Conservation (phyloP, 768 basidiomycete species). For the Tricholomella constricta region DNA sequence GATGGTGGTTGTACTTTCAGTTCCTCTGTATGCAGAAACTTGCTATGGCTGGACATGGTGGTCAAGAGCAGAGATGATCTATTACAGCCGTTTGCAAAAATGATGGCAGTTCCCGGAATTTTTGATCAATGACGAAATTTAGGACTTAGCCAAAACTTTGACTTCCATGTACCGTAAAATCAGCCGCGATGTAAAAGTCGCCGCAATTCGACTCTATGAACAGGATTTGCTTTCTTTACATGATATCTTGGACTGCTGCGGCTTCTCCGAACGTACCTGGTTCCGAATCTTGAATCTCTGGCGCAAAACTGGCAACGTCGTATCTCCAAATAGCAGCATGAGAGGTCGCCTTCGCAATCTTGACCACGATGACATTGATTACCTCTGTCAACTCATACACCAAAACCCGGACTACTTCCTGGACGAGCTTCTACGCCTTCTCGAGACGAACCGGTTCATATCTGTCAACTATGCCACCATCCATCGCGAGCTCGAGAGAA, state of each 20-base stretch:
- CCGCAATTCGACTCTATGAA: slow-evolving; percentile 24
- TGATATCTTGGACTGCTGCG: slow-evolving; percentile 23
- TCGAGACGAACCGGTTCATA: slow-evolving; percentile 32
- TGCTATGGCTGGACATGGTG: neutral
- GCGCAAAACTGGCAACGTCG: slow-evolving; percentile 28
- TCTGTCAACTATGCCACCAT: slow-evolving; percentile 35
- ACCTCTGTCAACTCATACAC: slow-evolving; percentile 19
- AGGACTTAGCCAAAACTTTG: neutral
- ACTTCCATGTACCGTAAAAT: slow-evolving; percentile 12
- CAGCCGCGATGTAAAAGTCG: slow-evolving; percentile 22
- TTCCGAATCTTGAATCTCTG: slow-evolving; percentile 25
- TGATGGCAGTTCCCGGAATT: too few relatives aligned
- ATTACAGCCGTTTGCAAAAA: too few relatives aligned
- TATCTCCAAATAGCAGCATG: slow-evolving; percentile 12
- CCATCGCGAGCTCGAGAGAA: slow-evolving; percentile 30
- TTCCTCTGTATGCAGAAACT: neutral
- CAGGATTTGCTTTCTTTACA: slow-evolving; percentile 17
- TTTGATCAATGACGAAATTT: too few relatives aligned
- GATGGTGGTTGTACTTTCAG: neutral
- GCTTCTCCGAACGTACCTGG: slow-evolving; percentile 23
- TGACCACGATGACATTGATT: slow-evolving; percentile 19
- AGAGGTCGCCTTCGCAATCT: slow-evolving; percentile 14
- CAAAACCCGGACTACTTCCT: slow-evolving; percentile 32
- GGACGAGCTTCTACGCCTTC: slow-evolving; percentile 30
- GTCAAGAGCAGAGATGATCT: too few relatives aligned